Percentiles rank a stretch among this genome's conserved stretches.
Evolutionary conservation across 768 basidiomycete species (phyloP).

Genomic region (Rubroboletus pulcherrimus): DNA sequence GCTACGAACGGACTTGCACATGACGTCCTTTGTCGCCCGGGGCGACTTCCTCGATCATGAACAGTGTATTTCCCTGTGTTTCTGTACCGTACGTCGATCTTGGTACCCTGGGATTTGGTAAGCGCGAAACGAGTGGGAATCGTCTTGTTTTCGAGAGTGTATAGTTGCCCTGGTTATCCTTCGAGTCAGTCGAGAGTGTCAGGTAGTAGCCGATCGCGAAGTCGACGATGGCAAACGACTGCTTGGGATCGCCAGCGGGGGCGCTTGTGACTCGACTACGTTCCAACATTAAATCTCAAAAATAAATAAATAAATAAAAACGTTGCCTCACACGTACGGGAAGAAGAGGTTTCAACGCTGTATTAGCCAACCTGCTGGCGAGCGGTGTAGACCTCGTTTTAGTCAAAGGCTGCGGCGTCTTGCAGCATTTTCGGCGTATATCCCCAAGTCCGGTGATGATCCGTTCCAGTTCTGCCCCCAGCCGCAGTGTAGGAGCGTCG

Average conservation of each 20-base stretch:
- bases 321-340: not conserved
- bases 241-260: not conserved
- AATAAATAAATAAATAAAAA: not conserved
- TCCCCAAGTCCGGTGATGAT: constrained; percentile 9
- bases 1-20: not conserved
- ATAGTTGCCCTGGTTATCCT: not conserved
- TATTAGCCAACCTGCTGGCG: not conserved
- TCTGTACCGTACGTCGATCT: not conserved
- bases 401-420: not conserved
- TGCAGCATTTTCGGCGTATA: not conserved
- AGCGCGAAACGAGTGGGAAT: not conserved
- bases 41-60: constrained; percentile 1
- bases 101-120: not conserved
- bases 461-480: constrained; percentile 12
- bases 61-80: not conserved
- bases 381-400: not conserved
- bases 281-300: not conserved
- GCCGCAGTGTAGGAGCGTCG: constrained; percentile 13
- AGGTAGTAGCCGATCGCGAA: constrained; percentile 9
- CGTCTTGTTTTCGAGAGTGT: constrained; percentile 2
- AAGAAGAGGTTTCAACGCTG: constrained; percentile 1
- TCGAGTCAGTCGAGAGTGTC: constrained; percentile 4
- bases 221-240: constrained; percentile 5
- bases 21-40: constrained; percentile 4
- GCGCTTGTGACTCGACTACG: not conserved